phyloP scores from a whole-genome alignment of 805 yeast species.

The Pichia scutulata region DNA sequence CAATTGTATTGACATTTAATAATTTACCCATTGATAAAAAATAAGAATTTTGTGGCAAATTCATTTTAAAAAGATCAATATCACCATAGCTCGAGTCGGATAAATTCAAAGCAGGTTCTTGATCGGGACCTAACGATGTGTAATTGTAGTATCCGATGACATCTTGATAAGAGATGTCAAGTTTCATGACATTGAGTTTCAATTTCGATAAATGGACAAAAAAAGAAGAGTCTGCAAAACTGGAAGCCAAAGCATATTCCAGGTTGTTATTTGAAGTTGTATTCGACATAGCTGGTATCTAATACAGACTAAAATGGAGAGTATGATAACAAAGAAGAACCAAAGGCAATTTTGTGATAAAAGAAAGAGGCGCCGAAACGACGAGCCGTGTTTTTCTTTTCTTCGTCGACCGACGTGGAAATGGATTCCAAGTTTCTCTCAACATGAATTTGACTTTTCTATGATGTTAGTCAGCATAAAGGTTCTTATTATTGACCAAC shows the following conservation, averaged over 20 bases:
- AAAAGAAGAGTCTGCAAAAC: conserved; percentile 77
- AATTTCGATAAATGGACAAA: conserved; percentile 66
- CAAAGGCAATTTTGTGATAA: neutral
- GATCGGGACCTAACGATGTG: conserved; percentile 24
- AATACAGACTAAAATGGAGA: neutral
- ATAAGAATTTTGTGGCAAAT: conserved; percentile 9
- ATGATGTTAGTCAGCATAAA: neutral
- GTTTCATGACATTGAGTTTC: conserved; percentile 66
- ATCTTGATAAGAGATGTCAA: conserved; percentile 41
- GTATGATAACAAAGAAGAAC: neutral
- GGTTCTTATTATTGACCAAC: too few relatives aligned
- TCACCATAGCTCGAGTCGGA: conserved; percentile 2
- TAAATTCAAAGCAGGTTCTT: conserved; percentile 23
- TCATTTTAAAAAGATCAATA: neutral
- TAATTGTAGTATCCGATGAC: conserved; percentile 35
- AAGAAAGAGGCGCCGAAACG: neutral
- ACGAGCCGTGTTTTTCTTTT: neutral
- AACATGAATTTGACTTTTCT: neutral
- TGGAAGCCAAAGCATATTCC: conserved; percentile 1
- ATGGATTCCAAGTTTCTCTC: too few relatives aligned
- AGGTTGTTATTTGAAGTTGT: neutral
- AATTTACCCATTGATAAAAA: conserved; percentile 30
- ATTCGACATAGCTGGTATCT: neutral
- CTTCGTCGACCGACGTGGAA: neutral
- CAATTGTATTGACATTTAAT: conserved; percentile 71